phyloP scores from a whole-genome alignment of 495 filamentous ascomycete genomes.

The Peziza echinospora region DNA sequence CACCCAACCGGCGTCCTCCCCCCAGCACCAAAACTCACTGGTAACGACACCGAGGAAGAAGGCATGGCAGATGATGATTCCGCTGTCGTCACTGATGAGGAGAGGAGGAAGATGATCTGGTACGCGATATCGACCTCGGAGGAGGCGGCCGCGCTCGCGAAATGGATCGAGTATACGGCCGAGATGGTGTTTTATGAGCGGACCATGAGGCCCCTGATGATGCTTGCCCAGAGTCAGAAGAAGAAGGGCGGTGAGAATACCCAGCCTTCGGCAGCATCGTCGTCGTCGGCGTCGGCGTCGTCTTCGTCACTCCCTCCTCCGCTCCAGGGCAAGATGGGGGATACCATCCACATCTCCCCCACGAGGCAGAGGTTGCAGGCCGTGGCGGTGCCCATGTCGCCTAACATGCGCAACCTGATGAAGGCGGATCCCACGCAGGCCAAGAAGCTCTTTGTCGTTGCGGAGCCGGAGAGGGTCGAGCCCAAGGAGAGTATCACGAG shows the following conservation, averaged over 20 bases:
- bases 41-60: conserved; percentile 15
- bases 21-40: neutral
- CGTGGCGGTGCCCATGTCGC: neutral
- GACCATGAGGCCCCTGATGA: too few relatives aligned
- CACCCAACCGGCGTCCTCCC: conserved; percentile 13
- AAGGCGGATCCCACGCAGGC: neutral
- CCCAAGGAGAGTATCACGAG: neutral
- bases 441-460: neutral
- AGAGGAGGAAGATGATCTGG: conserved; percentile 8
- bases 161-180: conserved; percentile 13
- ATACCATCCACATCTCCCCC: too few relatives aligned
- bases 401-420: neutral
- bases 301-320: too few relatives aligned
- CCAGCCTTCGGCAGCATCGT: neutral
- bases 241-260: too few relatives aligned
- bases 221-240: too few relatives aligned
- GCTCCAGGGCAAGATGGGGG: neutral
- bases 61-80: conserved; percentile 21
- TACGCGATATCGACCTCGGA: conserved; percentile 7
- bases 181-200: conserved; percentile 8
- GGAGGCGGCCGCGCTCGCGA: conserved; percentile 9
- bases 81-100: conserved; percentile 6
- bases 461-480: neutral
- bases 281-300: neutral
- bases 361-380: neutral